phyloP scores from a whole-genome alignment of 2,329 filamentous ascomycete species.

The Gaeumannomyces tritici region DNA sequence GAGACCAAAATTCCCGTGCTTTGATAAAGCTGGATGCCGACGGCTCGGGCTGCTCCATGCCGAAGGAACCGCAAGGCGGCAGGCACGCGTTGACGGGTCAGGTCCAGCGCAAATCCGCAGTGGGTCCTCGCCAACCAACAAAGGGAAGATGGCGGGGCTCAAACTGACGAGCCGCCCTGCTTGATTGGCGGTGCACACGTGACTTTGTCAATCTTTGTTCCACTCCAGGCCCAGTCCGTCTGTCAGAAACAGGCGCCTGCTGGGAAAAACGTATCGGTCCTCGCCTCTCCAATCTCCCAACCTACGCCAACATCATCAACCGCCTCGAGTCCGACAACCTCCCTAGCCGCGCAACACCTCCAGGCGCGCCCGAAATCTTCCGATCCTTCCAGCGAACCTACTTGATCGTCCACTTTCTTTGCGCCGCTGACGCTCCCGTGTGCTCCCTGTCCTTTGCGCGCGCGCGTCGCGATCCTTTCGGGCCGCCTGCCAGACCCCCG shows the following conservation, averaged over 20 bases:
- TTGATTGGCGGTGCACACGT: neutral
- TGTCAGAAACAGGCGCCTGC: neutral
- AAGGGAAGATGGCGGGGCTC: neutral
- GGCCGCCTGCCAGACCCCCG: neutral
- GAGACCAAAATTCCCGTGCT: too few species aligned
- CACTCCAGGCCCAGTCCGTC: neutral
- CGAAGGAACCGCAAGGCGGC: neutral
- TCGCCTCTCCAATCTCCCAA: neutral
- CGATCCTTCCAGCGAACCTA: neutral
- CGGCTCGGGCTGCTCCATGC: neutral
- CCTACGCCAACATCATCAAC: neutral
- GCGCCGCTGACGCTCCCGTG: too few species aligned
- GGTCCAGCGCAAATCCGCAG: neutral
- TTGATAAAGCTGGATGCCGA: neutral
- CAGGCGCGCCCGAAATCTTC: neutral
- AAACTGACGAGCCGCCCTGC: neutral
- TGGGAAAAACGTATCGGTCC: neutral
- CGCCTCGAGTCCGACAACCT: neutral
- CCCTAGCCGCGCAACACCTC: neutral
- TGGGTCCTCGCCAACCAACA: neutral
- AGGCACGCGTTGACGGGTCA: neutral
- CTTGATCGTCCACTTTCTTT: neutral
- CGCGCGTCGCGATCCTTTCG: neutral
- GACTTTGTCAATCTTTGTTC: neutral
- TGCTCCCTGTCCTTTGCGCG: neutral